Base-by-base conservation (phyloP, 2,329 filamentous ascomycete genomes). In the Emmonsia crescens region DNA sequence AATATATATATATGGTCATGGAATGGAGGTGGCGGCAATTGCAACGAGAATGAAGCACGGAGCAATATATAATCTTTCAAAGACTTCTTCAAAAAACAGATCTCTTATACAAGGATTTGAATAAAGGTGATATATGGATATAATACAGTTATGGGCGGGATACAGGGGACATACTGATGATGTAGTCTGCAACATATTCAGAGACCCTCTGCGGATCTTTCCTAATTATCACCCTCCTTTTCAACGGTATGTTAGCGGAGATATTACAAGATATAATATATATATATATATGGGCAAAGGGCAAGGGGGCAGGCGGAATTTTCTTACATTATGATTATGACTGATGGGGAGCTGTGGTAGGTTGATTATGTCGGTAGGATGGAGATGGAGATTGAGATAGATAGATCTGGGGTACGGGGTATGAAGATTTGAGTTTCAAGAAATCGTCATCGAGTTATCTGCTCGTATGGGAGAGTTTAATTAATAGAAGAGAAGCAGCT, bases 171-270 rank as follows among this genome's bases (percentile, higher is more conserved):
- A 68, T 77, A 86, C 84, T 81, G 75, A 92, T 85, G 68, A 94
- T 87, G 76, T 93, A 91, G 74, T 89, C 86, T 64, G 89, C 88
- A 67, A 92, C 88, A 74, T 92, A 91, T 68, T 81, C 80, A 70
- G 89, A 89, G 61, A 88, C 88, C 64, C 82, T 78, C 60, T 80
- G 75, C 68, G 87, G 81, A 70, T 90, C 82, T 73, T 92, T 86
- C 73, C 89, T 83, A 72, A 94, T 89, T 75, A 94, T 92, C 71
- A 94, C 84, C 78, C 89, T 86, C 89, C 90, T 94, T 59, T 33
- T 55, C 4, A 67, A 62, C 16, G 66, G 62, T 63, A 55, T 51
- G 46, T 58, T 44, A 61, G 56, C 44, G 5, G 21, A 27, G 55
- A 55, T 31, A 38, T 36, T 14, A 6, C 51, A 57, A n/a, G 19